Percentiles rank a stretch among this genome's conserved stretches.
These are phyloP conservation scores for Candida germanica DNA, from an alignment of 805 yeast genomes.

Conservation along the genomic window DNA sequence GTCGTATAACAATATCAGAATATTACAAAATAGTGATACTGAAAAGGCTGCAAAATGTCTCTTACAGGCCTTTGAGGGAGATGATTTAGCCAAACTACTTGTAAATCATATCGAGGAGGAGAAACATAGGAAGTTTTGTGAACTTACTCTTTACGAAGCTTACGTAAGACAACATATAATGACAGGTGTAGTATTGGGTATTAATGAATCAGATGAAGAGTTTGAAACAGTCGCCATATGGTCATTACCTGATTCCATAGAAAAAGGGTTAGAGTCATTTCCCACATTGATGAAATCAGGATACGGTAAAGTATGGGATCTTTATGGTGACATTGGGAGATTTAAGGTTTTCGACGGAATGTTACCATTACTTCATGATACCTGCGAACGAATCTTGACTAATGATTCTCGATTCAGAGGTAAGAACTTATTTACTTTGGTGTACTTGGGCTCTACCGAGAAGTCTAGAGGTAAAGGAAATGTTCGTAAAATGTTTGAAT, in stretches of 20 bases:
- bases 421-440: conserved; percentile 40
- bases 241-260: conserved; percentile 45
- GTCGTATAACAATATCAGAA: conserved; percentile 10
- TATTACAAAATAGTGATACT: conserved; percentile 19
- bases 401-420: conserved; percentile 39
- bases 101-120: conserved; percentile 23
- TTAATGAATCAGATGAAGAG: conserved; percentile 39
- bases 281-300: conserved; percentile 50
- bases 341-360: conserved; percentile 47
- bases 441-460: conserved; percentile 42
- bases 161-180: conserved; percentile 49
- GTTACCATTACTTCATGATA: conserved; percentile 51
- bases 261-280: conserved; percentile 44
- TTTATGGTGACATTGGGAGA: conserved; percentile 47
- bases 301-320: conserved; percentile 49
- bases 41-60: conserved; percentile 38
- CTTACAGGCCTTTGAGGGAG: conserved; percentile 32
- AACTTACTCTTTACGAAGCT: conserved; percentile 46
- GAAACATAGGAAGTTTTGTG: conserved; percentile 21
- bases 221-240: conserved; percentile 57
- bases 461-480: conserved; percentile 57
- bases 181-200: conserved; percentile 49
- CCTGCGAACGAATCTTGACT: conserved; percentile 40
- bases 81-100: conserved; percentile 32
- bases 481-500: conserved; percentile 47